phyloP scores from a whole-genome alignment of 495 filamentous ascomycete genomes.

The Aspergillus hancockii region DNA sequence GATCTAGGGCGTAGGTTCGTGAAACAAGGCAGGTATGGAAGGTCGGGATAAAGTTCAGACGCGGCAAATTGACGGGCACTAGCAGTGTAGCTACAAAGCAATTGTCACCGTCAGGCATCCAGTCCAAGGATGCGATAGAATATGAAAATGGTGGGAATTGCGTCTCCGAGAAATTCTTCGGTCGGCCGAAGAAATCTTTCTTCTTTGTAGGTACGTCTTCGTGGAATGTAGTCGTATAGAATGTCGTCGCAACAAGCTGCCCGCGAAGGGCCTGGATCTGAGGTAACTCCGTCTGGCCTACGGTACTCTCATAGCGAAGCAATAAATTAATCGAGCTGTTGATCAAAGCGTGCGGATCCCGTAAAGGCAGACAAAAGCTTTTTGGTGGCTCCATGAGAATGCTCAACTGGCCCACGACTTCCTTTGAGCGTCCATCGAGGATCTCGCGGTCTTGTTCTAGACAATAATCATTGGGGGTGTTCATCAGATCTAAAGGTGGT shows the following conservation, averaged over 20 bases:
- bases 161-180: slow-evolving; percentile 13
- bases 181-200: slow-evolving; percentile 16
- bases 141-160: slow-evolving; percentile 5
- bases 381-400: slow-evolving; percentile 65
- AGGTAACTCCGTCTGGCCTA: slow-evolving; percentile 1
- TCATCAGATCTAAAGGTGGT: slow-evolving; percentile 60
- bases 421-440: slow-evolving; percentile 48
- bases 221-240: slow-evolving; percentile 14
- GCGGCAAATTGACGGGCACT: slow-evolving; percentile 65
- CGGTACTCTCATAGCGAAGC: slow-evolving; percentile 6
- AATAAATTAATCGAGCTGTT: slow-evolving; percentile 13
- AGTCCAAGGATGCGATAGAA: slow-evolving; percentile 9
- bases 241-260: slow-evolving; percentile 15
- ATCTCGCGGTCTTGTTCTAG: slow-evolving; percentile 61
- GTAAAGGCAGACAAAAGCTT: slow-evolving; percentile 53
- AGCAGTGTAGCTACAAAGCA: slow-evolving; percentile 57
- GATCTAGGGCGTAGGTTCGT: slow-evolving; percentile 64
- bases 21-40: slow-evolving; percentile 74
- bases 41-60: slow-evolving; percentile 61
- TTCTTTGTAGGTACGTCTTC: slow-evolving; percentile 10
- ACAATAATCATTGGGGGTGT: slow-evolving; percentile 56
- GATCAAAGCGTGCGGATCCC: slow-evolving; percentile 14
- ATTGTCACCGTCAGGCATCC: slow-evolving; percentile 6
- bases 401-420: slow-evolving; percentile 56
- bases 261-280: slow-evolving; percentile 15